Percentiles rank a stretch among this genome's conserved stretches.
Evolutionary conservation across 2,329 filamentous ascomycete genomes (phyloP).

Genomic region (Aphanoascus verrucosus): DNA sequence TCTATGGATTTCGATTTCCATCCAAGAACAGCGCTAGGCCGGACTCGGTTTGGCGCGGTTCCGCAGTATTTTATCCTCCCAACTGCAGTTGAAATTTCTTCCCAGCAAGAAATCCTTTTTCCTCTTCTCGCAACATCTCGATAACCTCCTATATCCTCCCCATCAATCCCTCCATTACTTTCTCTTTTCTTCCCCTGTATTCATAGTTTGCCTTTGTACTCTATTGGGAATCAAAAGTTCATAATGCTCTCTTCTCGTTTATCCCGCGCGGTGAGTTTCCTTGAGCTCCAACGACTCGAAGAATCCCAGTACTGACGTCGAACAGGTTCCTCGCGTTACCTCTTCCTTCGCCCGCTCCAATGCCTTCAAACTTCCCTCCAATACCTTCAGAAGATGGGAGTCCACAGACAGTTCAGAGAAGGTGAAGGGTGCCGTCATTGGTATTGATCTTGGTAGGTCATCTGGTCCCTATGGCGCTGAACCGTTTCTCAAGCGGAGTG

Average conservation of each 20-base stretch:
- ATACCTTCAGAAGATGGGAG: conserved; percentile 54
- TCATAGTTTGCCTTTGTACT: conserved; percentile 25
- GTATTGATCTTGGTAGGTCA: conserved; percentile 82
- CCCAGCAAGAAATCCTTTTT: conserved; percentile 17
- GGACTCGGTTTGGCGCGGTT: conserved; percentile 3
- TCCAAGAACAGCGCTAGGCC: conserved; percentile 5
- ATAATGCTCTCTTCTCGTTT: conserved; percentile 64
- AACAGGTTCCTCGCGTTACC: conserved; percentile 65
- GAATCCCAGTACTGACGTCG: conserved; percentile 3
- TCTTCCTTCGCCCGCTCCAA: conserved; percentile 58
- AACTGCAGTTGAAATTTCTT: conserved; percentile 16
- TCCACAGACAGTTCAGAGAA: conserved; percentile 53
- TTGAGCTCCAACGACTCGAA: conserved; percentile 2
- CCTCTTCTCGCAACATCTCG: conserved; percentile 21
- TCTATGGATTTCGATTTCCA: conserved; percentile 12
- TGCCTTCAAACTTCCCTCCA: conserved; percentile 58
- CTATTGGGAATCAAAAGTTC: conserved; percentile 28
- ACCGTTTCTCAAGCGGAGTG: background rate
- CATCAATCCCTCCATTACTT: conserved; percentile 18
- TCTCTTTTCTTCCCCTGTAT: conserved; percentile 21
- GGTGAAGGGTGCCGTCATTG: conserved; percentile 91
- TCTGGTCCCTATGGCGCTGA: background rate
- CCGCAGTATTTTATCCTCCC: conserved; percentile 10
- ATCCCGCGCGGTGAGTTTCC: conserved; percentile 57
- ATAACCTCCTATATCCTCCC: conserved; percentile 19